A percentile compares a stretch with the other conserved stretches of the same genome.
phyloP scores from a whole-genome alignment of 192 early-diverging fungal genomes.

The Linnemannia schmuckeri region DNA sequence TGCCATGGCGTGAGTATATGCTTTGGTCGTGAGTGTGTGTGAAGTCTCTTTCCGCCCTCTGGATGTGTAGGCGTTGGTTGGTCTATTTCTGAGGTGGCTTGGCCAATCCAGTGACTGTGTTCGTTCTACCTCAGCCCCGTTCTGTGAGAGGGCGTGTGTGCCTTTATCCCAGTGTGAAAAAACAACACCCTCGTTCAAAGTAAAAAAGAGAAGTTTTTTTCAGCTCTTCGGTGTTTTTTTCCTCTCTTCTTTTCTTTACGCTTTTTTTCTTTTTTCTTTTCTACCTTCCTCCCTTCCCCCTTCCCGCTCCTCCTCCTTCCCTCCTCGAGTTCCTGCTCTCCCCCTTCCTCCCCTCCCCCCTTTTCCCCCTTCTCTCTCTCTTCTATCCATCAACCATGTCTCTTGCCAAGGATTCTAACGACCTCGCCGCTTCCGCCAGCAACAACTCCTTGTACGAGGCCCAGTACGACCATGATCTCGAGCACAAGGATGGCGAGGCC shows the following conservation, averaged over 20 bases:
- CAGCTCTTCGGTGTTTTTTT: not conserved
- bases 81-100: constrained; percentile 10
- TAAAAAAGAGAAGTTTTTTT: not conserved
- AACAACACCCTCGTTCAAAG: not conserved
- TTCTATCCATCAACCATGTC: constrained; percentile 29
- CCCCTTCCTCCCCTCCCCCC: constrained; percentile 10
- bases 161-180: not conserved
- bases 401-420: constrained; percentile 47
- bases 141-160: not conserved
- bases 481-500: constrained; percentile 58
- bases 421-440: constrained; percentile 35
- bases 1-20: constrained; percentile 19
- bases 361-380: constrained; percentile 16
- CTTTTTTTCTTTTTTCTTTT: constrained; percentile 3
- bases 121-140: not conserved
- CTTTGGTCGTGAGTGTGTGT: not conserved
- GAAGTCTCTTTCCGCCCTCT: no score
- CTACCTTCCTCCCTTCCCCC: constrained; percentile 15
- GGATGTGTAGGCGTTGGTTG: not conserved
- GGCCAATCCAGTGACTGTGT: not conserved
- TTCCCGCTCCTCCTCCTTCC: constrained; percentile 3
- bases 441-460: constrained; percentile 19
- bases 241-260: constrained; percentile 12
- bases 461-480: constrained; percentile 38
- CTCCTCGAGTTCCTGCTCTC: constrained; percentile 5